Percentiles rank a stretch among this genome's conserved stretches.
phyloP scores from a whole-genome alignment of 179 eudicot species.

The Gypsophila paniculata region DNA sequence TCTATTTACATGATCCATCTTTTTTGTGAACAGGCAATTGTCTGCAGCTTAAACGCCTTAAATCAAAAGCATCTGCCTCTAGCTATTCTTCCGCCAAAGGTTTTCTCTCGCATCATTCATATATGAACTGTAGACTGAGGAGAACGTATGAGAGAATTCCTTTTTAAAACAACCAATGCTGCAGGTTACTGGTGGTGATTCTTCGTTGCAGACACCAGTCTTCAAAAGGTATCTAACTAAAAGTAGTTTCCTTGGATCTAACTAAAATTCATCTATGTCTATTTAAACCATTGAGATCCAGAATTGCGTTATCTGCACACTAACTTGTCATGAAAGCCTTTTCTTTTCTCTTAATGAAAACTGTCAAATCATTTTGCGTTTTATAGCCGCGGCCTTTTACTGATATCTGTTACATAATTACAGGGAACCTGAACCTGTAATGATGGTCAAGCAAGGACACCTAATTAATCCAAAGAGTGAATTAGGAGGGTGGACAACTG shows the following conservation, averaged over 20 bases:
- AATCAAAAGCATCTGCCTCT: constrained; percentile 36
- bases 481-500: constrained; percentile 67
- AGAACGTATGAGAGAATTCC: neutral
- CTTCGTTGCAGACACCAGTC: constrained; percentile 37
- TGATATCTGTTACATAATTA: constrained; percentile 17
- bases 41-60: constrained; percentile 40
- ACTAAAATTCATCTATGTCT: neutral
- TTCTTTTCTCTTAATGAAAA: neutral
- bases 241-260: constrained; percentile 13
- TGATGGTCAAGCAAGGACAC: constrained; percentile 29
- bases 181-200: constrained; percentile 48
- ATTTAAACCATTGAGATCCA: neutral
- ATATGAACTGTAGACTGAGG: constrained; percentile 1
- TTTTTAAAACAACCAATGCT: constrained; percentile 17
- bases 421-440: constrained; percentile 40
- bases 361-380: neutral
- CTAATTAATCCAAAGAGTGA: constrained; percentile 47
- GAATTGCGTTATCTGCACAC: neutral
- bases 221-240: constrained; percentile 42
- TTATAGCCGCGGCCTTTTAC: neutral
- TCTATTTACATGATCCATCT: neutral
- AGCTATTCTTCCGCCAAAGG: constrained; percentile 42
- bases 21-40: constrained; percentile 45
- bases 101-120: constrained; percentile 18
- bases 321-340: neutral